Conservation (phyloP, 495 filamentous ascomycete species). For the Talaromyces thailandensis region DNA sequence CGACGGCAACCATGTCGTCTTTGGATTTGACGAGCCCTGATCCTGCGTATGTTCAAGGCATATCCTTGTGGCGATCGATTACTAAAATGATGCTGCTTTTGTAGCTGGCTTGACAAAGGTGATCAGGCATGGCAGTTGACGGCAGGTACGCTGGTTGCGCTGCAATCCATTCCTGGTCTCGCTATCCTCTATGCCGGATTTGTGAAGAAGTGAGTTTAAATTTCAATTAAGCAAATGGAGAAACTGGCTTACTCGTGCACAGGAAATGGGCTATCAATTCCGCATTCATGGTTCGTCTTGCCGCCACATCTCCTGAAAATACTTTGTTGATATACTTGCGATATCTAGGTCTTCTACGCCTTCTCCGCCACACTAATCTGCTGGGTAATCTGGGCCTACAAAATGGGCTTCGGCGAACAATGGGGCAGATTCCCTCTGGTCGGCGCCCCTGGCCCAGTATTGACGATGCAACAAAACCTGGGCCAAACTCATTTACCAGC, state of each 20-base stretch:
- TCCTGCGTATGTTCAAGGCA: conserved; percentile 1
- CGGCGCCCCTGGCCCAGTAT: conserved; percentile 38
- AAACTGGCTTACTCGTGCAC: neutral
- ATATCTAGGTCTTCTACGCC: conserved; percentile 37
- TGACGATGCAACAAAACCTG: conserved; percentile 38
- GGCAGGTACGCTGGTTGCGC: conserved; percentile 42
- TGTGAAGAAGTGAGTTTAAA: conserved; percentile 32
- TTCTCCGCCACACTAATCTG: conserved; percentile 43
- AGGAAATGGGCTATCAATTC: conserved; percentile 48
- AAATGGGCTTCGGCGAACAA: conserved; percentile 39
- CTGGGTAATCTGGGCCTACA: conserved; percentile 51
- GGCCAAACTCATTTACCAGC: conserved; percentile 35
- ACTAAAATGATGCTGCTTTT: neutral
- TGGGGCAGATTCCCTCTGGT: conserved; percentile 39
- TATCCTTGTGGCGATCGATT: neutral
- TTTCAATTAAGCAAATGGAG: neutral
- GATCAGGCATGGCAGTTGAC: conserved; percentile 52
- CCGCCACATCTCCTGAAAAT: neutral
- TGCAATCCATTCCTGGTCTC: conserved; percentile 47
- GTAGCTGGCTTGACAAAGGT: conserved; percentile 39
- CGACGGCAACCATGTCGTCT: neutral
- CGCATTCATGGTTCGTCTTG: conserved; percentile 37
- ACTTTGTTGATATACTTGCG: neutral
- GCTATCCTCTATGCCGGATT: conserved; percentile 46
- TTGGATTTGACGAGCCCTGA: conserved; percentile 8